Evolutionary conservation across 2,329 filamentous ascomycete species (phyloP).

Genomic region (Sclerotinia minor): DNA sequence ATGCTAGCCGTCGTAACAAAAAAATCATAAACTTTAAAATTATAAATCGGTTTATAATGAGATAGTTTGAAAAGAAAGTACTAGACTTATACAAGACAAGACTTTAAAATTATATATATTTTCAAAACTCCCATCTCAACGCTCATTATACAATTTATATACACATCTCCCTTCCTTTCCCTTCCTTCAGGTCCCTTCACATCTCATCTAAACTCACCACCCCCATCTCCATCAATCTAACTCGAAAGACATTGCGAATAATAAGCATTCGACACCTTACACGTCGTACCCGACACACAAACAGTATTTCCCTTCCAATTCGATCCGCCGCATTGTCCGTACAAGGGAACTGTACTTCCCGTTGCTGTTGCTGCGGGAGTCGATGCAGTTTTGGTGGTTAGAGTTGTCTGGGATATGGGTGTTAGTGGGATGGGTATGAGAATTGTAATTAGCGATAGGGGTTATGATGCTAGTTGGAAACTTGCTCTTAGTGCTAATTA

Average conservation of each 20-base stretch:
- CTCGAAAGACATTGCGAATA: slow-evolving; percentile 24
- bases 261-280: background rate
- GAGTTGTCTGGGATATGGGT: background rate
- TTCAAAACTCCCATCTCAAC: no score
- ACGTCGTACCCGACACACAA: slow-evolving; percentile 14
- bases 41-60: no score
- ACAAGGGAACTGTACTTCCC: background rate
- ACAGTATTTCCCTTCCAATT: background rate
- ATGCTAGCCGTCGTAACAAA: no score
- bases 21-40: no score
- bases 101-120: no score
- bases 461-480: no score
- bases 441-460: no score
- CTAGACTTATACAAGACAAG: no score
- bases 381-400: background rate
- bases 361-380: background rate
- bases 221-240: background rate
- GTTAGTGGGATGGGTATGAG: background rate
- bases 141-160: slow-evolving; percentile 3
- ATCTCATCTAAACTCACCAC: background rate
- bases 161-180: background rate
- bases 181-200: no score
- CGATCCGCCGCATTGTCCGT: slow-evolving; percentile 23
- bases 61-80: no score
- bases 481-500: no score